These are phyloP conservation scores for Flammula alnicola DNA, from an alignment of 1,284 basidiomycete genomes.

Conservation along the genomic window DNA sequence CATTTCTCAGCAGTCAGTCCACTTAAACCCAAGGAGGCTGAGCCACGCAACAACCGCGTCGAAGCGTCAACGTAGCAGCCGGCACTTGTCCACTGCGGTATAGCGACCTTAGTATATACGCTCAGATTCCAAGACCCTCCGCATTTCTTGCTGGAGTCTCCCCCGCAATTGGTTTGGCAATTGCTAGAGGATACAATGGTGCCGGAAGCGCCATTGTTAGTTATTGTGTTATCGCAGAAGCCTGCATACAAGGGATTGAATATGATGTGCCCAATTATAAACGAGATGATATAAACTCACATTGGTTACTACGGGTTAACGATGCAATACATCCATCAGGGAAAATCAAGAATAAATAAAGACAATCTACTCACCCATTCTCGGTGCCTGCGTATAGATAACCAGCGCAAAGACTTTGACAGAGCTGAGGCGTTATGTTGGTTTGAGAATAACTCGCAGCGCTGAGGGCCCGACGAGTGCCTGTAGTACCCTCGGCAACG, in stretches of 20 bases:
- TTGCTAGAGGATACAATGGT: constrained; percentile 18
- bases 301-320: too few species aligned
- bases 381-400: constrained; percentile 33
- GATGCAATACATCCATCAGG: too few species aligned
- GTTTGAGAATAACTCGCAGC: constrained; percentile 22
- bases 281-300: too few species aligned
- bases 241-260: constrained; percentile 14
- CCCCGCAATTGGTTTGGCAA: constrained; percentile 30
- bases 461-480: constrained; percentile 31
- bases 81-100: constrained; percentile 27
- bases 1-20: constrained; percentile 37
- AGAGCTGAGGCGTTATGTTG: constrained; percentile 31
- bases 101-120: constrained; percentile 26
- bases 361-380: constrained; percentile 27
- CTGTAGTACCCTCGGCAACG: constrained; percentile 32
- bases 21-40: constrained; percentile 11
- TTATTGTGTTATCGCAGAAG: constrained; percentile 36
- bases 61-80: constrained; percentile 37
- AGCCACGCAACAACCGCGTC: constrained; percentile 31
- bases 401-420: constrained; percentile 28
- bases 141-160: constrained; percentile 32
- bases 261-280: not conserved
- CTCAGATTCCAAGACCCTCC: constrained; percentile 37
- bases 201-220: constrained; percentile 38
- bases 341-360: not conserved